Base-by-base conservation (phyloP, 2,329 filamentous ascomycete genomes). In the Trichoderma koningii region DNA sequence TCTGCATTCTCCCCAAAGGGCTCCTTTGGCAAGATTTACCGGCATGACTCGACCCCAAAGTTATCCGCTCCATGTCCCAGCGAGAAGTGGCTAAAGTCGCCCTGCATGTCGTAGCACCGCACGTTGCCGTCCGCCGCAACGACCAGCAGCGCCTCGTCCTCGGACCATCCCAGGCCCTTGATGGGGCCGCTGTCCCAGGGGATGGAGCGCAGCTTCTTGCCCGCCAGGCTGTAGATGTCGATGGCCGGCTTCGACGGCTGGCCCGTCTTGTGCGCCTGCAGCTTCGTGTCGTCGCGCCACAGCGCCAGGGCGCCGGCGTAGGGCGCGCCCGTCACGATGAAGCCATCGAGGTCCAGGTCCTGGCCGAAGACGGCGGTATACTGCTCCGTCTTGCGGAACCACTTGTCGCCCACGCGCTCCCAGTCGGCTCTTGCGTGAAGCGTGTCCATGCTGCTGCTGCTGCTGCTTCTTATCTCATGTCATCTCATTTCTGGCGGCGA, bases 291-390 rank as follows among this genome's bases (percentile, higher is more conserved):
- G 79, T 98, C 92, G 55, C 93, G 92, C 81, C 93, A 92, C 66
- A 98, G 81, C 59, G 94, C 93, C 96, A 98, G 83, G 75, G 95
- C 93, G 73, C 95, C 95, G 72, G 91, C 93, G 77, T 95, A 97
- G 26, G 93, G 93, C 76, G 95, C 96, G 74, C 93, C 95, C 65
- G 89, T 89, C 73, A 97, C 89, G 73, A 94, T 85, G 80, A 96
- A 96, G 81, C 95, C 96, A 81, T 97, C 93, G 70, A 99, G 86
- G 80, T 99, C 93, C 68, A 97, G 83, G 75, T 97, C 93, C 74
- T 91, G 87, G 78, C 97, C 93, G 77, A 98, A 99, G 69, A 98
- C 86, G 70, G 89, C 90, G 67, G 93, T 93, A 82, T 98, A 99
- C 67, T 97, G 87, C 78, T 94, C 91, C 65, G 91, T 89, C 81